Conservation (phyloP, 2,329 filamentous ascomycete genomes). For the Colletotrichum sp. region DNA sequence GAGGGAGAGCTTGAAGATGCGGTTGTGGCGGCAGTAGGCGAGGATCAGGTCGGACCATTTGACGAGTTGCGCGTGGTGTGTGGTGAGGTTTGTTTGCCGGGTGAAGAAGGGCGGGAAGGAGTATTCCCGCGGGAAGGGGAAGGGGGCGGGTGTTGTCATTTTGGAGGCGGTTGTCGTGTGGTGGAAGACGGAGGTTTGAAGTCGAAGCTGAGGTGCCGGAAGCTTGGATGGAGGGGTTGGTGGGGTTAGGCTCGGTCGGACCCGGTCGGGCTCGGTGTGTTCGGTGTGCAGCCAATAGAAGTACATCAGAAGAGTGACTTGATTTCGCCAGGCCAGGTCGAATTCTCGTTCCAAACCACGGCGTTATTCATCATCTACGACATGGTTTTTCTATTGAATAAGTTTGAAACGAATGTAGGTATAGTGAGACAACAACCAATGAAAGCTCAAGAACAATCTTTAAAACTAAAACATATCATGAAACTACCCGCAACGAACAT, state of each 20-base stretch:
- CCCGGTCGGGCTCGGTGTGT: not conserved
- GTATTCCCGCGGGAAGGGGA: conserved; percentile 69
- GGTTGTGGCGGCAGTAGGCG: conserved; percentile 80
- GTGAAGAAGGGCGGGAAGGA: conserved; percentile 88
- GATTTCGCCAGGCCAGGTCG: no score
- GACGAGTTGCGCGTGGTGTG: conserved; percentile 75
- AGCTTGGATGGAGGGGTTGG: not conserved
- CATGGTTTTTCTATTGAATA: no score
- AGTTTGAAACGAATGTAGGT: no score
- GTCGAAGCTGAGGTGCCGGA: not conserved
- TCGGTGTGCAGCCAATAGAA: not conserved
- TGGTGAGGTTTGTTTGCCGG: conserved; percentile 75
- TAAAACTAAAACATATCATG: no score
- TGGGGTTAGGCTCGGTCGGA: not conserved
- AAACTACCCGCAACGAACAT: no score
- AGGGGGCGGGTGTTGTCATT: conserved; percentile 33
- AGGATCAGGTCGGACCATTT: conserved; percentile 91
- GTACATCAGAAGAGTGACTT: no score
- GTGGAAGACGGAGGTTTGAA: not conserved
- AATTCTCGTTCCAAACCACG: no score
- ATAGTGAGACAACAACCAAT: no score
- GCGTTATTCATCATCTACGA: no score
- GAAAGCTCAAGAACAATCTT: no score
- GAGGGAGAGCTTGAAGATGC: conserved; percentile 77
- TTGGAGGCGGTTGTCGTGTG: not conserved